Evolutionary conservation across 176 grass and related monocot species (phyloP).

Genomic region (Oryza australiensis): DNA sequence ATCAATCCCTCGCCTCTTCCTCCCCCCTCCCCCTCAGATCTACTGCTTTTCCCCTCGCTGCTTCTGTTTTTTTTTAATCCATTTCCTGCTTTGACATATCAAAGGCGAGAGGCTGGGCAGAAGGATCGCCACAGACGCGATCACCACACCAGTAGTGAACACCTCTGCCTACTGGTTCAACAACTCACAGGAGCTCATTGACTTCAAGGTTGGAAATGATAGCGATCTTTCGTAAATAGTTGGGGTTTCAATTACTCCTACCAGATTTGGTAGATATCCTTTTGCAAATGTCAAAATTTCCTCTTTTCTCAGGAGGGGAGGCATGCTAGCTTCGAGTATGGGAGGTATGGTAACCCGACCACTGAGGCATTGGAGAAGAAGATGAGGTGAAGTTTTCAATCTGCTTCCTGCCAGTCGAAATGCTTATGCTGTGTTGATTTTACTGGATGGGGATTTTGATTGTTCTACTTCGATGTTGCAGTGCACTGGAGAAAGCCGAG

Average conservation of each 20-base stretch:
- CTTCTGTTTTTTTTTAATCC: conserved; percentile 25
- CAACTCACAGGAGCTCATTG: conserved; percentile 92
- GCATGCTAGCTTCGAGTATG: conserved; percentile 94
- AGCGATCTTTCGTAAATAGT: background rate
- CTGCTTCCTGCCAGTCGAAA: conserved; percentile 7
- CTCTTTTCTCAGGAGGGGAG: conserved; percentile 74
- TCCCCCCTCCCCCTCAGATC: conserved; percentile 33
- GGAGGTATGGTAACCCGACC: conserved; percentile 96
- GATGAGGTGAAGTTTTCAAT: conserved; percentile 61
- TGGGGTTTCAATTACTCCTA: background rate
- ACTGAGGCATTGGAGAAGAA: conserved; percentile 95
- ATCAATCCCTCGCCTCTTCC: conserved; percentile 10
- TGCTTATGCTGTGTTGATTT: conserved; percentile 20
- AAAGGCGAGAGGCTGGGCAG: conserved; percentile 92
- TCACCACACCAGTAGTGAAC: conserved; percentile 97
- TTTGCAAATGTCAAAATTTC: background rate
- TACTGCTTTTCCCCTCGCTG: background rate
- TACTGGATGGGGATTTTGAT: conserved; percentile 10
- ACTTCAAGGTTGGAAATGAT: conserved; percentile 74
- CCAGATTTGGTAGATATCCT: conserved; percentile 34
- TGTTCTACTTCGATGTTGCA: conserved; percentile 45
- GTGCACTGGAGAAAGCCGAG: conserved; percentile 94
- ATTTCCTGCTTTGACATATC: conserved; percentile 2
- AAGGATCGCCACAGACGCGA: conserved; percentile 82
- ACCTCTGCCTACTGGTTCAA: conserved; percentile 99